Evolutionary conservation across 495 filamentous ascomycete species (phyloP).

Genomic region (Rhypophila decipiens): DNA sequence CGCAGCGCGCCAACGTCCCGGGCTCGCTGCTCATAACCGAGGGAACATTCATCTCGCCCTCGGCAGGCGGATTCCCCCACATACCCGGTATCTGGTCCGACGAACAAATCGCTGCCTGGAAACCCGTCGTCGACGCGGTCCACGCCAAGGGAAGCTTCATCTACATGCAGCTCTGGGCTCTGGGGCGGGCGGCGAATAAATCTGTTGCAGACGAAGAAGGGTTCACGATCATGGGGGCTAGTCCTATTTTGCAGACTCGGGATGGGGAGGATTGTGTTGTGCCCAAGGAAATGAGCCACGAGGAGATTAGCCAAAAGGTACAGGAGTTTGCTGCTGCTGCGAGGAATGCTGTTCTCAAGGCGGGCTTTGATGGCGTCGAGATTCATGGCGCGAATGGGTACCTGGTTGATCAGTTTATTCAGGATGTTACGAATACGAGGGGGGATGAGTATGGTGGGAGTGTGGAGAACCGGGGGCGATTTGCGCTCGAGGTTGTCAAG

Average conservation of each 20-base stretch:
- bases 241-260: no score
- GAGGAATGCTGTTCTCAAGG: slow-evolving; percentile 54
- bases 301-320: slow-evolving; percentile 54
- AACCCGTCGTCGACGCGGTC: slow-evolving; percentile 55
- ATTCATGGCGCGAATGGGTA: slow-evolving; percentile 72
- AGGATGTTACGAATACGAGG: slow-evolving; percentile 56
- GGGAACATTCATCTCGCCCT: slow-evolving; percentile 55
- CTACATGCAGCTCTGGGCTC: slow-evolving; percentile 60
- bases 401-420: slow-evolving; percentile 67
- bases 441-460: slow-evolving; percentile 66
- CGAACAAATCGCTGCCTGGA: slow-evolving; percentile 59
- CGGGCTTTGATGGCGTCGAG: slow-evolving; percentile 75
- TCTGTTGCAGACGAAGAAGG: slow-evolving; percentile 35
- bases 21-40: slow-evolving; percentile 63
- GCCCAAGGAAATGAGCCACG: slow-evolving; percentile 41
- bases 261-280: no score
- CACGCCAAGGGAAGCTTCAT: slow-evolving; percentile 60
- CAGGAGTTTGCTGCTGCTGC: slow-evolving; percentile 55
- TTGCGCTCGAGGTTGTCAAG: slow-evolving; percentile 57
- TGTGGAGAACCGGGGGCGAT: slow-evolving; percentile 61
- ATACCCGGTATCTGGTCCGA: slow-evolving; percentile 58
- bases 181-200: slow-evolving; percentile 52
- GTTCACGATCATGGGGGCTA: slow-evolving; percentile 39
- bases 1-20: slow-evolving; percentile 50
- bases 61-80: slow-evolving; percentile 47